Conservation (phyloP, 305 asterid genomes). For the Ajuga reptans region DNA sequence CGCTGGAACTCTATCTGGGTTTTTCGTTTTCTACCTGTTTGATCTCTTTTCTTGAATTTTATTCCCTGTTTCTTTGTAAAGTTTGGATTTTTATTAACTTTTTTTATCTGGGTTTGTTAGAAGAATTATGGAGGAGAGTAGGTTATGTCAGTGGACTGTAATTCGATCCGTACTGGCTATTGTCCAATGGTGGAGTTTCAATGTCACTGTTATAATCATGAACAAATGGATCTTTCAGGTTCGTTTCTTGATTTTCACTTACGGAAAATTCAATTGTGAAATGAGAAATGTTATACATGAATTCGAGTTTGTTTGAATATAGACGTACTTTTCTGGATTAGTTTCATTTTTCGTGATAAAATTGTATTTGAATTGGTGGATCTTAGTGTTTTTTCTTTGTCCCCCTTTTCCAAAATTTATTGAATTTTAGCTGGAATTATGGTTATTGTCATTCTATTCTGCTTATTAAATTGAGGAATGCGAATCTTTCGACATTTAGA, state of each 20-base stretch:
- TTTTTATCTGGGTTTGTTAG: slow-evolving; percentile 26
- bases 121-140: slow-evolving; percentile 46
- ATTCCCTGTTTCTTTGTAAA: neutral
- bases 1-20: slow-evolving; percentile 22
- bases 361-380: slow-evolving; percentile 1
- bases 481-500: neutral
- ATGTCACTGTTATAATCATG: slow-evolving; percentile 85
- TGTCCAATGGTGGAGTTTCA: slow-evolving; percentile 89
- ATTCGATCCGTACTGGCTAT: slow-evolving; percentile 67
- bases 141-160: slow-evolving; percentile 57
- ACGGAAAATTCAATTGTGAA: neutral
- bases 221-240: slow-evolving; percentile 98
- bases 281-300: neutral
- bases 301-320: neutral
- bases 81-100: neutral
- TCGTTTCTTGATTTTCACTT: neutral
- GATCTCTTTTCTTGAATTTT: slow-evolving; percentile 21
- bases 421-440: slow-evolving; percentile 22
- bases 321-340: slow-evolving; percentile 1
- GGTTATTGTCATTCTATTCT: slow-evolving; percentile 1
- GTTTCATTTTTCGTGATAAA: neutral
- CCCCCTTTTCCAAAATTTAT: neutral
- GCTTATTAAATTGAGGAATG: slow-evolving; percentile 4
- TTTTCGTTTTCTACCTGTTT: neutral
- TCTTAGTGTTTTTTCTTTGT: neutral